These are phyloP conservation scores for Zelonia costaricensis DNA, from an alignment of 208 protist genomes.

Conservation along the genomic window DNA sequence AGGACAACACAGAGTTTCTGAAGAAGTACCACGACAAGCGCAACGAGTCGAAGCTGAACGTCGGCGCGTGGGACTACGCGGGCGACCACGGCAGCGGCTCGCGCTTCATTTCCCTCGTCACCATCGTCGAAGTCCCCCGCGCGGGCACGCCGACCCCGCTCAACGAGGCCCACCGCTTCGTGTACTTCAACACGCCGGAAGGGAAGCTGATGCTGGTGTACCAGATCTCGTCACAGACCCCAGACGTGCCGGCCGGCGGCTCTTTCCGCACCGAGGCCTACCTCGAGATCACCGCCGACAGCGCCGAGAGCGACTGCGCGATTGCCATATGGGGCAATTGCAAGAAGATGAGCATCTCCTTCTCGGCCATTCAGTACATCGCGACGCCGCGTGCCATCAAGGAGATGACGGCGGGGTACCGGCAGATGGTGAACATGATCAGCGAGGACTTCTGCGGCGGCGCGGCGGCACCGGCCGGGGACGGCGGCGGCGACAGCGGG, in stretches of 20 bases:
- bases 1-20: constrained; percentile 67
- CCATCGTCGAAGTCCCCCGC: constrained; percentile 63
- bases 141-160: constrained; percentile 62
- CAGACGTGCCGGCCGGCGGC: constrained; percentile 59
- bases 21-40: constrained; percentile 71
- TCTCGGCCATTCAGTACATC: constrained; percentile 74
- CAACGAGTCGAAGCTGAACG: constrained; percentile 60
- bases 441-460: constrained; percentile 56
- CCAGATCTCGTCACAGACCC: constrained; percentile 86
- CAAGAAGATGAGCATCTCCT: constrained; percentile 73
- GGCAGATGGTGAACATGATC: constrained; percentile 81
- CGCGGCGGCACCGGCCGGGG: constrained; percentile 12
- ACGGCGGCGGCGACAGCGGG: constrained; percentile 1
- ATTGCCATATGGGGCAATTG: constrained; percentile 75
- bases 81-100: constrained; percentile 74
- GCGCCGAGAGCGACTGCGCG: constrained; percentile 49
- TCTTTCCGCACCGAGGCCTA: constrained; percentile 81
- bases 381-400: constrained; percentile 62
- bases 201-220: constrained; percentile 57
- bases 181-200: constrained; percentile 44
- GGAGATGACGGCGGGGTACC: constrained; percentile 81
- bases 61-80: constrained; percentile 70
- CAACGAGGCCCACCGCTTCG: constrained; percentile 82
- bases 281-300: constrained; percentile 65
- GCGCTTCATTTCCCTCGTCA: constrained; percentile 61